Evolutionary conservation across 805 yeast species (phyloP), one percentile per base, ranked within the genome.

Genomic region (Candida sonorensis): DNA sequence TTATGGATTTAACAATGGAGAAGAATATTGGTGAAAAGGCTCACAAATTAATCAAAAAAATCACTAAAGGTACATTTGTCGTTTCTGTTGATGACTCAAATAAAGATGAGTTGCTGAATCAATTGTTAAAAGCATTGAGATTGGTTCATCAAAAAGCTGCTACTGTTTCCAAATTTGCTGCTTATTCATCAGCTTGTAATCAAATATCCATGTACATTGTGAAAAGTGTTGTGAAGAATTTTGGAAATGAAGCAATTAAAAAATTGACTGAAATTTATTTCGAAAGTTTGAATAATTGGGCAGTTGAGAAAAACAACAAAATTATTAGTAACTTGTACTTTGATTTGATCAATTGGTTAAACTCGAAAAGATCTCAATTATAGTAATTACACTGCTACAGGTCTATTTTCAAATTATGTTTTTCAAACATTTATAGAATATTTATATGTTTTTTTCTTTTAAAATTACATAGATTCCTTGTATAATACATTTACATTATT

Each of bases 331-430:
- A 71, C 10, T 51, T 83, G 48, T 86, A 82, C 51, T 69, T 76
- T 42, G 96, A 87, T 46, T 74, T 85, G 40, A 69, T 82, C 49
- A 86, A 86, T 58, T 88, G 92, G 88, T 51, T 81, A 27, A 67
- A 66, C 41, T 61, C 81, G n/a, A 68, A 69, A 46, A 65, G 70
- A 23, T 22, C 31, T 7, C 34, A 30, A 15, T 17, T n/a, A 30
- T 12, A 13, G n/a, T 13, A 4, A 7, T 15, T 11, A 23, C 17
- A 17, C 5, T n/a, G 16, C 4, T 17, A 13, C 10, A 17, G 12
- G n/a, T n/a, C n/a, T n/a, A n/a, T n/a, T n/a, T n/a, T n/a, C n/a
- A n/a, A n/a, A n/a, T n/a, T n/a, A n/a, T n/a, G n/a, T n/a, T n/a
- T n/a, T n/a, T n/a, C n/a, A n/a, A n/a, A n/a, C n/a, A n/a, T 10